phyloP scores from a whole-genome alignment of 257 asterid species.

The Jacaranda copaia region DNA sequence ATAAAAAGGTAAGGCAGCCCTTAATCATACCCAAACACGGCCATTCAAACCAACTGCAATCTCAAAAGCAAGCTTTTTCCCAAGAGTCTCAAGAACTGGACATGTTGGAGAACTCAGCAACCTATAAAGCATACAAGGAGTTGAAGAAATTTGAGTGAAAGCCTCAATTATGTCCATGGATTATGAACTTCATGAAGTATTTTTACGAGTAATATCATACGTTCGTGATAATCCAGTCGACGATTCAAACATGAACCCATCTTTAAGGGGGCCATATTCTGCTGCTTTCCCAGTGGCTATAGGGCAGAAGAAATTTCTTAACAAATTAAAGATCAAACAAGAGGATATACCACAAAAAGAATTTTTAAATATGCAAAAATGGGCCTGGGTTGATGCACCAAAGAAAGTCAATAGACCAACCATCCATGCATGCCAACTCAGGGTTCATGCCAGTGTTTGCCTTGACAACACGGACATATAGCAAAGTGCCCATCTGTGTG shows the following conservation, averaged over 20 bases:
- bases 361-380: slow-evolving; percentile 6
- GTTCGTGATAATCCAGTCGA: slow-evolving; percentile 89
- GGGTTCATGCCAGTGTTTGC: slow-evolving; percentile 94
- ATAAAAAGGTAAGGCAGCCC: slow-evolving; percentile 16
- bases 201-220: slow-evolving; percentile 46
- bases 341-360: neutral
- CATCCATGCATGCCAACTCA: slow-evolving; percentile 95
- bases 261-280: slow-evolving; percentile 89
- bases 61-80: slow-evolving; percentile 94
- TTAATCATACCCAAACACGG: slow-evolving; percentile 85
- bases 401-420: slow-evolving; percentile 53
- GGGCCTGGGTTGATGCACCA: neutral
- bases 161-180: neutral
- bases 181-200: neutral
- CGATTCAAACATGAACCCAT: slow-evolving; percentile 91
- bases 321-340: slow-evolving; percentile 20
- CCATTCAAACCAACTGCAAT: slow-evolving; percentile 93
- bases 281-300: slow-evolving; percentile 86
- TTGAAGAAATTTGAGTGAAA: slow-evolving; percentile 12
- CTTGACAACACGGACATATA: slow-evolving; percentile 88
- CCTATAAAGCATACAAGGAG: slow-evolving; percentile 45
- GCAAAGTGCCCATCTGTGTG: slow-evolving; percentile 78
- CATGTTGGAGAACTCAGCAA: slow-evolving; percentile 84
- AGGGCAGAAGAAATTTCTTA: slow-evolving; percentile 31
- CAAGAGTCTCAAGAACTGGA: slow-evolving; percentile 87